A percentile compares a stretch with the other conserved stretches of the same genome.
Conservation (phyloP, 257 asterid species). For the Coffea canephora region DNA sequence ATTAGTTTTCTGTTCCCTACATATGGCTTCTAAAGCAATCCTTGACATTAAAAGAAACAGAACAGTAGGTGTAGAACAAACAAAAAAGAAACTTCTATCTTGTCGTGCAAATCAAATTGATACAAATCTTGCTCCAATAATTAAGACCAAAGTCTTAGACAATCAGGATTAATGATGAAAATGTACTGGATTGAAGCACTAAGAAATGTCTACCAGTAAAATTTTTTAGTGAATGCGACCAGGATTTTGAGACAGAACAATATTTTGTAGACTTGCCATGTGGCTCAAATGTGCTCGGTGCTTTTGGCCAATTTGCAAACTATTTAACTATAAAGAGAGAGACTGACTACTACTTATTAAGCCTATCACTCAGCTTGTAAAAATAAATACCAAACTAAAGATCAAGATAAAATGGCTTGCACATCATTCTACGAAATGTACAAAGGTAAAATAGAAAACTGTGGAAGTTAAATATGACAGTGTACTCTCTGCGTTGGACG, state of each 20-base stretch:
- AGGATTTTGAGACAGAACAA: not conserved
- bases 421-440: not conserved
- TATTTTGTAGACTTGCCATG: not conserved
- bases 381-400: not conserved
- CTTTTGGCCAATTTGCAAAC: not conserved
- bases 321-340: no score
- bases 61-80: not conserved
- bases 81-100: no score
- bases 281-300: not conserved
- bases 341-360: not conserved
- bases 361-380: not conserved
- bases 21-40: not conserved
- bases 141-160: not conserved
- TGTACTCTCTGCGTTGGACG: not conserved
- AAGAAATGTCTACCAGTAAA: not conserved
- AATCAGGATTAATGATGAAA: not conserved
- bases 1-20: not conserved
- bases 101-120: no score
- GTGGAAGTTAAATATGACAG: not conserved
- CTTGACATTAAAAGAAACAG: not conserved
- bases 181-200: not conserved
- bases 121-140: not conserved
- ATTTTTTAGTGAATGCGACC: not conserved
- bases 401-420: not conserved
- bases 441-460: not conserved